phyloP scores from a whole-genome alignment of 2,329 filamentous ascomycete species.

The Thelonectria blattea region DNA sequence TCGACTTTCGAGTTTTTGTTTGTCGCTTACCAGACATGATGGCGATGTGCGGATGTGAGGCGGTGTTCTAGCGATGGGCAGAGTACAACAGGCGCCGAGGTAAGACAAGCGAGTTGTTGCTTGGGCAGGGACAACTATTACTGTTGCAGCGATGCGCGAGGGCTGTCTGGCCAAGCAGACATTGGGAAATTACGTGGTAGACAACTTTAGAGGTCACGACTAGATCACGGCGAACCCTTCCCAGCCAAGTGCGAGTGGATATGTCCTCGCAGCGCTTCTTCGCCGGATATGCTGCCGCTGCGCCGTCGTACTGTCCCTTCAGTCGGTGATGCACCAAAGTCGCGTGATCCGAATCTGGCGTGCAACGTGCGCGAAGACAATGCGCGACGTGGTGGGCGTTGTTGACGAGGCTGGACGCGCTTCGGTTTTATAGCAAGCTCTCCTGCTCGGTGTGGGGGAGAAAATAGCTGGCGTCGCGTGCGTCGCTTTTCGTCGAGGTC shows the following conservation, averaged over 20 bases:
- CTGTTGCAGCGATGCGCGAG: conserved; percentile 39
- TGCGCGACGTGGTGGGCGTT: conserved; percentile 10
- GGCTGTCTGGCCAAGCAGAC: conserved; percentile 37
- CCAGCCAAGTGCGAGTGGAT: conserved; percentile 35
- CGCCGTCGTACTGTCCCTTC: background rate
- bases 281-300: conserved; percentile 8
- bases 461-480: conserved; percentile 20
- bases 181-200: conserved; percentile 43
- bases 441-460: conserved; percentile 10
- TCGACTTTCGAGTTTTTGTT: conserved; percentile 29
- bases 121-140: conserved; percentile 35
- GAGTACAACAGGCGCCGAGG: conserved; percentile 8
- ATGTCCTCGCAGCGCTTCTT: conserved; percentile 27
- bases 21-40: conserved; percentile 47
- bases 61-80: conserved; percentile 17
- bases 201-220: conserved; percentile 44
- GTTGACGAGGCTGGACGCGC: conserved; percentile 15
- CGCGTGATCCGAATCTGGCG: conserved; percentile 10
- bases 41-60: conserved; percentile 22
- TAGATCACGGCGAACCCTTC: conserved; percentile 39
- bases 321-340: conserved; percentile 7
- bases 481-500: background rate
- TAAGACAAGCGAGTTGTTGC: conserved; percentile 23
- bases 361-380: conserved; percentile 3
- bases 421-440: conserved; percentile 15